Percentiles rank a stretch among this genome's conserved stretches.
phyloP scores from a whole-genome alignment of 1,284 basidiomycete genomes.

The Sparassis latifolia region DNA sequence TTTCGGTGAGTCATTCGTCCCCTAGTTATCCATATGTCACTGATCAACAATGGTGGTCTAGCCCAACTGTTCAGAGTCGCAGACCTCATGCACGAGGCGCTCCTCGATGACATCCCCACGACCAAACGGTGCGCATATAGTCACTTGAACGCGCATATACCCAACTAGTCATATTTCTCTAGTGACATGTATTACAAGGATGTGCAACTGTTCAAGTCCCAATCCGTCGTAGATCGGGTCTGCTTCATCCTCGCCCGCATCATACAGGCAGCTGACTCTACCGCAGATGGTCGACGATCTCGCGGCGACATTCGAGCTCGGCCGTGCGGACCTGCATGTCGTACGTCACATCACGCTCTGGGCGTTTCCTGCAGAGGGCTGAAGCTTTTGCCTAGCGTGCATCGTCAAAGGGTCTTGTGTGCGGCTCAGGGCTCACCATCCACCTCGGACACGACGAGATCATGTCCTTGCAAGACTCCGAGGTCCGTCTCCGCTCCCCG shows the following conservation, averaged over 20 bases:
- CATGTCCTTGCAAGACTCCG: conserved; percentile 45
- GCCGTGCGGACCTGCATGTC: conserved; percentile 73
- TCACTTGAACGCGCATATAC: not conserved
- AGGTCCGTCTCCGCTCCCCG: conserved; percentile 35
- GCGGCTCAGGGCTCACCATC: conserved; percentile 58
- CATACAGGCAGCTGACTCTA: not conserved
- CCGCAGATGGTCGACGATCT: conserved; percentile 81
- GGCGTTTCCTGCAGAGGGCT: not conserved
- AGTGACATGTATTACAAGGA: conserved; percentile 89
- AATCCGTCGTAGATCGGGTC: conserved; percentile 71
- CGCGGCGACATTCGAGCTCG: conserved; percentile 71
- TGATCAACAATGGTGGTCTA: conserved; percentile 21
- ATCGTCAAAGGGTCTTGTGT: conserved; percentile 80
- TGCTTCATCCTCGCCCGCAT: conserved; percentile 9
- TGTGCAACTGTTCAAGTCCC: conserved; percentile 67
- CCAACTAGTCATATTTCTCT: not conserved
- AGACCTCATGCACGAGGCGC: conserved; percentile 58
- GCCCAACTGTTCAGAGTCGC: conserved; percentile 61
- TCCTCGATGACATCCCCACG: conserved; percentile 43
- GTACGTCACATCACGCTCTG: conserved; percentile 34
- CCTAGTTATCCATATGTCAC: conserved; percentile 12
- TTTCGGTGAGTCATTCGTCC: conserved; percentile 37
- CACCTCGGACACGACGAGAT: conserved; percentile 48
- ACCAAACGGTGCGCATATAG: conserved; percentile 57
- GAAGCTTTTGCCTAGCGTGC: conserved; percentile 52